Percentiles rank a stretch among this genome's conserved stretches.
phyloP scores from a whole-genome alignment of 495 filamentous ascomycete species.

The Paragyromitra xinjiangensis region DNA sequence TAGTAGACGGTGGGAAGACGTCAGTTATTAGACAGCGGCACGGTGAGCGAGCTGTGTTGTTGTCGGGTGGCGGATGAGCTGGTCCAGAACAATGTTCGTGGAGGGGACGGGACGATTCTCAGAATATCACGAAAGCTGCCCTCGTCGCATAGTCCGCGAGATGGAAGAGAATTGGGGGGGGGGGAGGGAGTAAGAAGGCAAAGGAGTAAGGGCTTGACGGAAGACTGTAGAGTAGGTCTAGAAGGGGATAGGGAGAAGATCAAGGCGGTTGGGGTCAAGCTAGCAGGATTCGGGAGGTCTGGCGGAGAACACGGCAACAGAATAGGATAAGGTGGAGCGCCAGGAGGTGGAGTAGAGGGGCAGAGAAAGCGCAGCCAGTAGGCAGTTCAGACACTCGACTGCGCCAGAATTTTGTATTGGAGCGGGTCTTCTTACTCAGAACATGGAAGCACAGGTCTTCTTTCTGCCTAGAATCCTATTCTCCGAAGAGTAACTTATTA shows the following conservation, averaged over 20 bases:
- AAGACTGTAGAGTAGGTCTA: slow-evolving; percentile 13
- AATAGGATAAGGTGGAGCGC: slow-evolving; percentile 37
- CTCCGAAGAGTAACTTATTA: slow-evolving; percentile 23
- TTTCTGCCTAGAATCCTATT: slow-evolving; percentile 35
- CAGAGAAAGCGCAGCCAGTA: slow-evolving; percentile 26
- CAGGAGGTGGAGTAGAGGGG: slow-evolving; percentile 33
- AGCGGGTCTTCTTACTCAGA: slow-evolving; percentile 31
- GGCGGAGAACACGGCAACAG: slow-evolving; percentile 40
- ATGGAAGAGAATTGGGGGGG: slow-evolving; percentile 25
- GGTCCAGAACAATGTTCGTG: slow-evolving; percentile 36
- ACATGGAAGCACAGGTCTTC: neutral
- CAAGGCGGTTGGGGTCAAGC: slow-evolving; percentile 43
- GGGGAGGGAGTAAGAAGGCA: slow-evolving; percentile 21
- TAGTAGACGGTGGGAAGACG: neutral
- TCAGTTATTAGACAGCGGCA: slow-evolving; percentile 23
- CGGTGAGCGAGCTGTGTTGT: slow-evolving; percentile 21
- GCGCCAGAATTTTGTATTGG: slow-evolving; percentile 43
- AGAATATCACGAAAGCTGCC: slow-evolving; percentile 48
- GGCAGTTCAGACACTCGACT: slow-evolving; percentile 33
- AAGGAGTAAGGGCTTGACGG: slow-evolving; percentile 27
- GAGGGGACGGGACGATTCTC: slow-evolving; percentile 32
- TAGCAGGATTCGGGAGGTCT: slow-evolving; percentile 46
- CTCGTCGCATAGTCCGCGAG: slow-evolving; percentile 45
- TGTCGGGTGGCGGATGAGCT: slow-evolving; percentile 20
- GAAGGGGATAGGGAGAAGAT: slow-evolving; percentile 36